A percentile compares a stretch with the other conserved stretches of the same genome.
phyloP scores from a whole-genome alignment of 2,329 filamentous ascomycete genomes.

The Clonostachys byssicola region DNA sequence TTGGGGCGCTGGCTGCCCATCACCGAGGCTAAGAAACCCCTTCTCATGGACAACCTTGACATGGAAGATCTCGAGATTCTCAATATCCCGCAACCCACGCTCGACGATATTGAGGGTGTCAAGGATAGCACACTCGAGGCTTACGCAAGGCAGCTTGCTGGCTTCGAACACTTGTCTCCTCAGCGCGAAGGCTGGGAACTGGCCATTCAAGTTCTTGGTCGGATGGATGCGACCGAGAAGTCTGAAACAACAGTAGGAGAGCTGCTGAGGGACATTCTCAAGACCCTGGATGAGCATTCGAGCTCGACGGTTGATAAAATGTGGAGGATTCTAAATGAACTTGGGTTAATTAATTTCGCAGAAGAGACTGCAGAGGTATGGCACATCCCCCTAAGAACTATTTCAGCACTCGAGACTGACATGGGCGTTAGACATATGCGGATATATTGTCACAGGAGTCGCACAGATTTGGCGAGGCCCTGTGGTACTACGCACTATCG shows the following conservation, averaged over 20 bases:
- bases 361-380: slow-evolving; percentile 78
- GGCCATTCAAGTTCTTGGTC: slow-evolving; percentile 75
- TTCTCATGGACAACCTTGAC: slow-evolving; percentile 65
- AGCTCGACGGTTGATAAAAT: slow-evolving; percentile 75
- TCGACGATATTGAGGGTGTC: slow-evolving; percentile 58
- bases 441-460: slow-evolving; percentile 69
- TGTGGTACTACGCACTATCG: slow-evolving; percentile 88
- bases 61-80: slow-evolving; percentile 83
- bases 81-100: slow-evolving; percentile 56
- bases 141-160: slow-evolving; percentile 68
- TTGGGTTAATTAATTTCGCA: slow-evolving; percentile 76
- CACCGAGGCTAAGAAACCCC: slow-evolving; percentile 30
- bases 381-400: slow-evolving; percentile 6
- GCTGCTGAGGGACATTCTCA: slow-evolving; percentile 65
- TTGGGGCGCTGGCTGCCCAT: slow-evolving; percentile 75
- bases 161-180: slow-evolving; percentile 42
- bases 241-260: slow-evolving; percentile 72
- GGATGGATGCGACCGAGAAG: slow-evolving; percentile 69
- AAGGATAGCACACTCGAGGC: slow-evolving; percentile 76
- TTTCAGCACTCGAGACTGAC: not conserved
- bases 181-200: slow-evolving; percentile 81
- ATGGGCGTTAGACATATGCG: slow-evolving; percentile 65
- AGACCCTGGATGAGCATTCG: slow-evolving; percentile 58
- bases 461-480: slow-evolving; percentile 76
- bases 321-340: slow-evolving; percentile 70